Evolutionary conservation across 1,284 basidiomycete species (phyloP), one percentile per base, ranked within the genome.

Genomic region (Tremellales sp.): DNA sequence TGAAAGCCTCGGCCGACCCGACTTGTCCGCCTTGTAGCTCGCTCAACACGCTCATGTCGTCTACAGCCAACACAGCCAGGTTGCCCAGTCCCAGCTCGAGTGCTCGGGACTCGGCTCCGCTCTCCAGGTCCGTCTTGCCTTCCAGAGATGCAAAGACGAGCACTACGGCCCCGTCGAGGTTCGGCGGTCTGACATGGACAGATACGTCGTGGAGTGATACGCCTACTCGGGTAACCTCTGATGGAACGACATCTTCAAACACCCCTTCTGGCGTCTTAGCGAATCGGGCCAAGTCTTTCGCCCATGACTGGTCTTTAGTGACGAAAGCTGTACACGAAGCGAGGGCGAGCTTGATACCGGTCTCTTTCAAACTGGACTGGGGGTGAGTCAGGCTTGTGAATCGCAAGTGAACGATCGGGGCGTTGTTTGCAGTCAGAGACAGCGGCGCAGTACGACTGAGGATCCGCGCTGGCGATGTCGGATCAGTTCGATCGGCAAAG

Each of bases 171-270:
- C 89, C 88, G 1, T 79, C 76, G 60, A 84, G 74, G 0, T 67
- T 79, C 3, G 81, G 80, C 0, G 84, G 80, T n/a, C 81, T 75
- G 2, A 81, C 55, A 43, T 83, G 82, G 21, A 87, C 60, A 0
- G 87, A 87, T 6, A 82, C 81, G 58, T 91, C 84, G n/a, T 76
- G 57, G n/a, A 90, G 58, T 47, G 79, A 80, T 17, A 92, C 52
- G 5, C 77, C 75, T 24, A 97, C 75, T 4, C 79, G 77, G 1
- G 91, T 96, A 26, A 87, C 77, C 67, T 97, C 93, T 53, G 82
- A 92, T 0, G 94, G 94, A 19, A 91, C 83, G 12, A 97, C 90
- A 40, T 90, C 82, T 67, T 96, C 92, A 66, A 98, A 97, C 0
- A 87, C 86, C 83, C 88, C 92, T 42, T 88, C 87, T 12, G 94